phyloP scores from a whole-genome alignment of 139 green algal species.

The Zygnema cylindricum region DNA sequence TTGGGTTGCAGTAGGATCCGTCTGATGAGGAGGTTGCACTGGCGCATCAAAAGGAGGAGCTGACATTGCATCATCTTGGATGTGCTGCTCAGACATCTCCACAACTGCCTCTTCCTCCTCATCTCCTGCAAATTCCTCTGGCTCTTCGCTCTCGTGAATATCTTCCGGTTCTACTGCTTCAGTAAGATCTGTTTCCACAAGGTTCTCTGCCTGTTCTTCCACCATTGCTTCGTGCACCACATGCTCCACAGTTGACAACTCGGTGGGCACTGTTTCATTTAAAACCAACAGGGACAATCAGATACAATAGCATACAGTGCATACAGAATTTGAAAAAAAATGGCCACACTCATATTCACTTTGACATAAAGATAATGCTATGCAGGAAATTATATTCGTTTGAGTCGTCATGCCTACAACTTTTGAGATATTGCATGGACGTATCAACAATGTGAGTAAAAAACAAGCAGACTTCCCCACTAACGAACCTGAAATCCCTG shows the following conservation, averaged over 20 bases:
- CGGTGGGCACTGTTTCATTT: too few species aligned
- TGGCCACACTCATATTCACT: background rate
- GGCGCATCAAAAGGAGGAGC: slow-evolving; percentile 6
- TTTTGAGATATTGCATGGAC: background rate
- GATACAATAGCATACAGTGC: background rate
- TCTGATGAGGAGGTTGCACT: background rate
- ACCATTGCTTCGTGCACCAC: slow-evolving; percentile 27
- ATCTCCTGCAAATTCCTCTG: background rate
- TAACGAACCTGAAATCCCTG: background rate
- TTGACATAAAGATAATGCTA: background rate
- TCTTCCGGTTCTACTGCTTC: background rate
- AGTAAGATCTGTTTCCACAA: background rate
- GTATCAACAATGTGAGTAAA: background rate
- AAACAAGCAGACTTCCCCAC: background rate
- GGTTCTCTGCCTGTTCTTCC: background rate
- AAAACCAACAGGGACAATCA: too few species aligned
- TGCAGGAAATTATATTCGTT: background rate
- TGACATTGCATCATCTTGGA: background rate
- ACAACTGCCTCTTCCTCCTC: background rate
- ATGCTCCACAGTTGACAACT: background rate
- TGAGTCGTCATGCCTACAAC: background rate
- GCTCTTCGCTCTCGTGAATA: background rate
- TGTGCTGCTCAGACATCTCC: too few species aligned
- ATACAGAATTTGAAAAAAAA: background rate
- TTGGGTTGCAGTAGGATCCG: background rate